Base-by-base conservation (phyloP, 2,329 filamentous ascomycete genomes). In the Talaromyces pinophilus region DNA sequence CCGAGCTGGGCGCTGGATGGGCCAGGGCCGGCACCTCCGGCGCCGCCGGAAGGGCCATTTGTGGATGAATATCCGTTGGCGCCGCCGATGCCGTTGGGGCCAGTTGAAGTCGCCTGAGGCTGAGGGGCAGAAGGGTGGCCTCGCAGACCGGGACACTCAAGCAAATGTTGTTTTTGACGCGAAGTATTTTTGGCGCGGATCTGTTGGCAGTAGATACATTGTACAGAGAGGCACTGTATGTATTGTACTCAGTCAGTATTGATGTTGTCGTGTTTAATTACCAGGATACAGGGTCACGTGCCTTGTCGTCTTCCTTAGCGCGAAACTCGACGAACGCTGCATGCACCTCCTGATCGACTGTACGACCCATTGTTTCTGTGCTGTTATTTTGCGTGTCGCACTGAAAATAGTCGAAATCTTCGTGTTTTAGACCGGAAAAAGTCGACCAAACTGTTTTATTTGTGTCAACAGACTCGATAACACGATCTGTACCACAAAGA, bases 131-230 rank as follows among this genome's bases (percentile, higher is more conserved):
- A 80, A 64, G 78, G 75, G 69, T 82, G 80, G 65, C 81, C 81
- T 63, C 80, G 80, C 42, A 82, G 75, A 66, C 80, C 81, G 60
- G 81, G 82, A 70, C 82, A 84, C 71, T 83, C 82, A 65, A 82
- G 81, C 19, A 83, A 74, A 71, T 84, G 82, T 71, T 83, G 80
- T 72, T 83, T 83, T 75, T 83, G 82, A 68, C 82, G 81, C 67
- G 80, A 82, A 65, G 82, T 84, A 70, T 84, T 84, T 77, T 84
- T 84, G 72, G 82, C 82, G 68, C 82, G 80, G 66, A 83, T 83
- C 73, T 83, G 81, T 71, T 83, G 82, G 69, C 82, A 84, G 71
- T 84, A 83, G 75, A 83, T 83, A 74, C 82, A 84, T 76, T 83
- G 82, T 25, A 83, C 82, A 54, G 82, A 83, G 68, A 83, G 81